Conservation (phyloP, 2,329 filamentous ascomycete genomes). For the Ophiocordyceps unilateralis region DNA sequence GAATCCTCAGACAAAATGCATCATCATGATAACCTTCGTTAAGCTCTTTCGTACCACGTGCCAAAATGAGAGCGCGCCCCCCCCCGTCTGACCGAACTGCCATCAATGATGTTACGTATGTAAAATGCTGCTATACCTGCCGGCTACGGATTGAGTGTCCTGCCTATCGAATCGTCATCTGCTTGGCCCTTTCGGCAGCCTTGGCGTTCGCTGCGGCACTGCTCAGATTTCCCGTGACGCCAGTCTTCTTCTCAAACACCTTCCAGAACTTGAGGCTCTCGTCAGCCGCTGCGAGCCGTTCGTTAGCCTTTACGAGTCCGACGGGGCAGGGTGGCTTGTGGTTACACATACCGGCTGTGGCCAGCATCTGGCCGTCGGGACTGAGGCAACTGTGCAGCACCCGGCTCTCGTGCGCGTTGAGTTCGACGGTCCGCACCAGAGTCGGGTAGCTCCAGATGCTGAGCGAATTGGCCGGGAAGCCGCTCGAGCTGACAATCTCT, state of each 20-base stretch:
- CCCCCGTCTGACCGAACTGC: conserved; percentile 18
- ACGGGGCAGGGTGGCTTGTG: no score
- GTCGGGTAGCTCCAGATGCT: conserved; percentile 99
- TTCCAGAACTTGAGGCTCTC: conserved; percentile 99
- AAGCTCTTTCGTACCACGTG: conserved; percentile 33
- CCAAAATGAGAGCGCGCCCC: conserved; percentile 18
- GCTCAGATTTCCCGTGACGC: conserved; percentile 45
- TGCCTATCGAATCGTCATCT: conserved; percentile 76
- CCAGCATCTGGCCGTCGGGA: conserved; percentile 94
- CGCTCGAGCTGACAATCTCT: conserved; percentile 92
- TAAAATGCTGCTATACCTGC: no score
- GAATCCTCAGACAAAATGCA: no score
- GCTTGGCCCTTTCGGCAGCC: conserved; percentile 70
- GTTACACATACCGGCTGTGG: conserved; percentile 55
- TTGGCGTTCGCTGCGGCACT: conserved; percentile 55
- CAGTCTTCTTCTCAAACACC: conserved; percentile 96
- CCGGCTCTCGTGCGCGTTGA: conserved; percentile 90
- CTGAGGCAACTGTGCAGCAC: conserved; percentile 94
- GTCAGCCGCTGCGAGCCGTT: conserved; percentile 48
- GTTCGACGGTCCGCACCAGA: conserved; percentile 92
- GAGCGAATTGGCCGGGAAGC: conserved; percentile 97
- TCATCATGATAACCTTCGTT: conserved; percentile 7
- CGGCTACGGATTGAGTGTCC: conserved; percentile 1
- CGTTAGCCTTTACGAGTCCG: neutral
- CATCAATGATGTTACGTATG: neutral